Conservation (phyloP, 2,329 filamentous ascomycete species). For the Neofusicoccum sp. region DNA sequence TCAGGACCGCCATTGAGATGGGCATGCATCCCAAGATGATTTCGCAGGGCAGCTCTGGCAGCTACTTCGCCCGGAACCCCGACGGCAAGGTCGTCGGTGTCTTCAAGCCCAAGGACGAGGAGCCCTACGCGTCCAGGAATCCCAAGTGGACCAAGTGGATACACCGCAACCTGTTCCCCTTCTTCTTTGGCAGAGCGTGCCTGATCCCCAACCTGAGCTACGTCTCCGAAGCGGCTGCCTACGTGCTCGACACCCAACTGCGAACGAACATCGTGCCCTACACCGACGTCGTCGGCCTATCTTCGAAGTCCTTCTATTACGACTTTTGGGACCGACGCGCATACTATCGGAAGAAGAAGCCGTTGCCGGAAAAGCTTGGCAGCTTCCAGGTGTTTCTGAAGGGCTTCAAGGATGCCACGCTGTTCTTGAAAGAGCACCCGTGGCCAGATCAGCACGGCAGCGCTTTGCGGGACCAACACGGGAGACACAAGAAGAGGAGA, state of each 20-base stretch:
- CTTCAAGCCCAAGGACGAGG: constrained; percentile 98
- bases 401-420: constrained; percentile 93
- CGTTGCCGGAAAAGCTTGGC: constrained; percentile 83
- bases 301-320: constrained; percentile 97
- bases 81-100: constrained; percentile 95
- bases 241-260: constrained; percentile 86
- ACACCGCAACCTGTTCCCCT: constrained; percentile 94
- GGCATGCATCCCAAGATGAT: constrained; percentile 95
- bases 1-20: constrained; percentile 84
- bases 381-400: constrained; percentile 98
- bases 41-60: constrained; percentile 92
- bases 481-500: constrained; percentile 60
- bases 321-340: constrained; percentile 94
- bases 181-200: constrained; percentile 92
- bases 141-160: constrained; percentile 99
- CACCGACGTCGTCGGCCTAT: constrained; percentile 89
- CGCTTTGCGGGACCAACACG: constrained; percentile 67
- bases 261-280: constrained; percentile 92
- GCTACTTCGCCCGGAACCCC: constrained; percentile 91
- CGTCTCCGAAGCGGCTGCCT: constrained; percentile 94
- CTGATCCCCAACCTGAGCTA: constrained; percentile 97
- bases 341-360: constrained; percentile 82
- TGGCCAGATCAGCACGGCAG: constrained; percentile 85
- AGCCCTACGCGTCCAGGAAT: constrained; percentile 94
- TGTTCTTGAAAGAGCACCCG: constrained; percentile 90